Conservation (phyloP, 768 basidiomycete species). For the Psilocybe cubensis region DNA sequence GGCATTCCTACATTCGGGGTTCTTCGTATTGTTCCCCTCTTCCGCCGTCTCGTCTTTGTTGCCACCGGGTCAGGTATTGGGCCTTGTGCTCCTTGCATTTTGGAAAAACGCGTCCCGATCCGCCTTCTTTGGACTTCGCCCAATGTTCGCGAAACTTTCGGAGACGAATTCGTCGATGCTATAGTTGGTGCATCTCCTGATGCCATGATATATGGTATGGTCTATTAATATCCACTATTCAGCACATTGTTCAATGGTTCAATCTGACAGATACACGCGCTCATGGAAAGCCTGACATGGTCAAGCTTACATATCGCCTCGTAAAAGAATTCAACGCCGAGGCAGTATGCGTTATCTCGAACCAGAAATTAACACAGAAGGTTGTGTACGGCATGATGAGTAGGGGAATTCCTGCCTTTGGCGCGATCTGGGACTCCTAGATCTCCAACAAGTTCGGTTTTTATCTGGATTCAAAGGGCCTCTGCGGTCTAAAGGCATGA, state of each 20-base stretch:
- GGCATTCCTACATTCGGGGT: constrained; percentile 61
- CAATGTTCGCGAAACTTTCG: constrained; percentile 63
- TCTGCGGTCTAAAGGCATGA: neutral
- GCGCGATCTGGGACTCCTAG: constrained; percentile 64
- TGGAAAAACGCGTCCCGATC: constrained; percentile 54
- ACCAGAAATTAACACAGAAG: constrained; percentile 58
- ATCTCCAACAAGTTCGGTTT: neutral
- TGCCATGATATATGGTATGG: constrained; percentile 58
- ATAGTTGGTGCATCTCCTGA: constrained; percentile 57
- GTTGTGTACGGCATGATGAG: constrained; percentile 65
- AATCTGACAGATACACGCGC: constrained; percentile 40
- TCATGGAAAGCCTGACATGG: constrained; percentile 53
- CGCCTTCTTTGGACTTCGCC: constrained; percentile 67
- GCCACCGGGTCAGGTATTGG: constrained; percentile 65
- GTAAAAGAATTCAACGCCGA: constrained; percentile 52
- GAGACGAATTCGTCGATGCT: constrained; percentile 59
- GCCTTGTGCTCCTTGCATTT: constrained; percentile 59
- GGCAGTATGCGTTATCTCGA: constrained; percentile 62
- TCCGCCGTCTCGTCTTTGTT: constrained; percentile 58
- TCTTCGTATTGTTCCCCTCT: constrained; percentile 55
- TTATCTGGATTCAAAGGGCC: neutral
- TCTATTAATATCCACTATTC: neutral
- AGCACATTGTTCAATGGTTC: neutral
- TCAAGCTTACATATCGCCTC: constrained; percentile 48
- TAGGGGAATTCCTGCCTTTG: constrained; percentile 63